Conservation (phyloP, 441 rosid species). For the Gossypium davidsonii region DNA sequence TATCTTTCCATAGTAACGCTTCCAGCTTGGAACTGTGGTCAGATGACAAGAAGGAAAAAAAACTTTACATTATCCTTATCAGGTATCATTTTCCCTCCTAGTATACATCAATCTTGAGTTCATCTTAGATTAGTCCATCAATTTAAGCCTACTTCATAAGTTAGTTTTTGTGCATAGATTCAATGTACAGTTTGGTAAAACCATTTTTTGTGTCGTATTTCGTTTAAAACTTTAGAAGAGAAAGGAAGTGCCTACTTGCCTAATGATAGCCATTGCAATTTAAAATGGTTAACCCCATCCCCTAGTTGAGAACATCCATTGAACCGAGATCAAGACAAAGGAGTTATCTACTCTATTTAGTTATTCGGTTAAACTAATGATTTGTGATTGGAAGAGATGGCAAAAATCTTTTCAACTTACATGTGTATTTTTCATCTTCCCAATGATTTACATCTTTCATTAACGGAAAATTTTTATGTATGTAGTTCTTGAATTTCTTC, state of each 20-base stretch:
- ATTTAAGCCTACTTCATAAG: conserved; percentile 5
- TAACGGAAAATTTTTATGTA: not conserved
- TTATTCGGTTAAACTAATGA: too few species aligned
- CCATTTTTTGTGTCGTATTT: not conserved
- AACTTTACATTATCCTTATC: conserved; percentile 80
- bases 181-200: not conserved
- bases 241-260: too few species aligned
- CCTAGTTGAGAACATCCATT: too few species aligned
- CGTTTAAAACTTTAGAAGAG: too few species aligned
- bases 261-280: too few species aligned
- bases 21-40: conserved; percentile 89
- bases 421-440: not conserved
- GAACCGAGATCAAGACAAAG: too few species aligned
- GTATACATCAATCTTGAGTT: not conserved
- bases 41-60: conserved; percentile 87
- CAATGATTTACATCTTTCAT: not conserved
- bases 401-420: not conserved
- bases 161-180: not conserved
- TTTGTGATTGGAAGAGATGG: not conserved
- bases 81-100: conserved; percentile 37
- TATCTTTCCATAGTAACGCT: conserved; percentile 47
- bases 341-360: too few species aligned
- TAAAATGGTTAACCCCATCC: too few species aligned
- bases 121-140: not conserved
- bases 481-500: not conserved